phyloP scores from a whole-genome alignment of 2,329 filamentous ascomycete genomes.

The Tolypocladium ovalisporum region DNA sequence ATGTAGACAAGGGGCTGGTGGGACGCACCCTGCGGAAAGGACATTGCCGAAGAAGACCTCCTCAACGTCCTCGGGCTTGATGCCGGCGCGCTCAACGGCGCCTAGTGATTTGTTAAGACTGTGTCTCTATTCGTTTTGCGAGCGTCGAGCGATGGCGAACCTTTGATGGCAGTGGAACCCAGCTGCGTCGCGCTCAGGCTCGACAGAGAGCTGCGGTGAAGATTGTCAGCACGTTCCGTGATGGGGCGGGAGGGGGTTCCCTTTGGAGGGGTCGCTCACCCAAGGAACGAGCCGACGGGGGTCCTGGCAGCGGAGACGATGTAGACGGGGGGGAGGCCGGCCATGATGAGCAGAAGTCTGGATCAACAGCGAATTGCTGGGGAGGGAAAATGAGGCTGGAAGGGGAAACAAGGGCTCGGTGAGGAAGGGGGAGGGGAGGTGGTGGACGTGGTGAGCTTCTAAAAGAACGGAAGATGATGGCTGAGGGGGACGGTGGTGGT shows the following conservation, averaged over 20 bases:
- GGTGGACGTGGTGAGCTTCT: background rate
- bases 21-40: constrained; percentile 76
- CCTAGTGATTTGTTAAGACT: constrained; percentile 26
- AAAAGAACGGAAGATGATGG: background rate
- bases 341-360: constrained; percentile 41
- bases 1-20: background rate
- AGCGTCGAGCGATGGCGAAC: constrained; percentile 30
- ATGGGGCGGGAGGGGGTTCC: background rate
- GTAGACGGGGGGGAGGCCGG: constrained; percentile 78
- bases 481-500: background rate
- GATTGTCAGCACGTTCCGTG: constrained; percentile 7
- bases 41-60: constrained; percentile 99
- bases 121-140: background rate
- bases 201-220: constrained; percentile 61
- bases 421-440: background rate
- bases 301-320: constrained; percentile 89
- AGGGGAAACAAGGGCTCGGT: background rate
- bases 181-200: constrained; percentile 79
- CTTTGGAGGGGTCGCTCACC: constrained; percentile 38
- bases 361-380: background rate
- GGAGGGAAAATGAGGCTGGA: background rate
- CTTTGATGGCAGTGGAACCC: constrained; percentile 85
- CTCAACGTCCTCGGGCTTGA: constrained; percentile 83
- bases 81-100: constrained; percentile 75
- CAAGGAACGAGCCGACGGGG: constrained; percentile 87